Evolutionary conservation across 257 asterid species (phyloP), one percentile per base, ranked within the genome.

Genomic region (Asclepias syriaca): DNA sequence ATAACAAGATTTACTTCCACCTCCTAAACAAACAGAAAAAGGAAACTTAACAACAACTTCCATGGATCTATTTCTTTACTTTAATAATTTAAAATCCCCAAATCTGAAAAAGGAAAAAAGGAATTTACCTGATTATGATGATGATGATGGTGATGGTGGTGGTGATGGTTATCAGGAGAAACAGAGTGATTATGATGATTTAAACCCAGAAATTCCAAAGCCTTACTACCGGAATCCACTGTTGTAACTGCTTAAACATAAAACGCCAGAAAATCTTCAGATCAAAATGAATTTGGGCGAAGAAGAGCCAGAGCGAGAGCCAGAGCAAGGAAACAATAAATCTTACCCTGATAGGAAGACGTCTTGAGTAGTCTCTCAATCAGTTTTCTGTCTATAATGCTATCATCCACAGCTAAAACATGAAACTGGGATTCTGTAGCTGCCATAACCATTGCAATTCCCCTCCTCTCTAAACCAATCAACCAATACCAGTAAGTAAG

Each of bases 221-320:
- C 92, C 72, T 85, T 87, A 69, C 80, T 85, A 18, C 92, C 92
- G 72, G 90, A 85, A 80, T 87, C 92, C 49, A 87, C 90, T 14
- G 92, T 81, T 11, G 92, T 87, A 49, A 87, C 92, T 87, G 89
- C 65, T 63, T 43, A 69, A 53, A 55, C 24, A 29, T 11, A 63
- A 77, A 77, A 70, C 58, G 69, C 74, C 71, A 67, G 49, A 40
- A 43, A 43, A 69, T 51, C 51, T 56, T 63, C 39, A 74, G 18
- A 66, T 49, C 13, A 67, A 46, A 46, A 15, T 0, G 7, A 43
- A 43, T 43, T 29, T 6, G 48, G 9, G 48, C 48, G 22, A 69
- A 12, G 64, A 22, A 21, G 65, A 21, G 21, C 0, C 27, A 24
- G 27, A 24, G 27, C 0, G 0, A 24, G 27, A 24, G 27, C 0